Conservation (phyloP, 805 yeast genomes). For the Saturnispora kantuleensis region DNA sequence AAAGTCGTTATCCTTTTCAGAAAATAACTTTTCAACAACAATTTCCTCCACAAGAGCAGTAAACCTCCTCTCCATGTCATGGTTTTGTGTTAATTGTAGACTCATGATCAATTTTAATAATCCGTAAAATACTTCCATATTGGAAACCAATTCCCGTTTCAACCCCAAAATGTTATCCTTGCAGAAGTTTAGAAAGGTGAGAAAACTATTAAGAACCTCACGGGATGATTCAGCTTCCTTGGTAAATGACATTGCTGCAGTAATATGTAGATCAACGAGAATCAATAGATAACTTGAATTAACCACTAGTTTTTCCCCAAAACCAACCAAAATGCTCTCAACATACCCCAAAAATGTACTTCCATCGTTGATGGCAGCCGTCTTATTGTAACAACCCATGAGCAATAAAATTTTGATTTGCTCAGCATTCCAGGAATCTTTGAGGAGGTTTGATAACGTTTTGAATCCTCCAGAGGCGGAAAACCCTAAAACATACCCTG, state of each 20-base stretch:
- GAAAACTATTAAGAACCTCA: neutral
- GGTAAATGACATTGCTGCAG: no score
- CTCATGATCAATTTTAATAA: conserved; percentile 2
- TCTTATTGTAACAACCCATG: conserved; percentile 35
- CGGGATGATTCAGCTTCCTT: no score
- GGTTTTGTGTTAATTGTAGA: neutral
- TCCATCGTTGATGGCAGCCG: neutral
- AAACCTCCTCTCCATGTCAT: neutral
- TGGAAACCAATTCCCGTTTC: no score
- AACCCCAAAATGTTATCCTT: neutral
- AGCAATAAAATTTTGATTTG: conserved; percentile 33
- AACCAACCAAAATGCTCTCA: neutral
- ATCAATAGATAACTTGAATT: no score
- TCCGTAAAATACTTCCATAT: neutral
- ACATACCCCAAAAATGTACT: neutral
- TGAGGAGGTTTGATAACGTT: conserved; percentile 35
- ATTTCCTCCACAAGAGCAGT: conserved; percentile 4
- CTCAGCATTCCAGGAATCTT: conserved; percentile 40
- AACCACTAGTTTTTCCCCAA: neutral
- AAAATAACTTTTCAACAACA: conserved; percentile 11
- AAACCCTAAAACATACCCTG: conserved; percentile 39
- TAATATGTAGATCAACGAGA: no score
- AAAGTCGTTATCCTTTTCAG: neutral
- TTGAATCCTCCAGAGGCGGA: conserved; percentile 42
- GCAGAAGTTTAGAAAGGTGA: neutral